Evolutionary conservation across 2,329 filamentous ascomycete species (phyloP).

Genomic region (Monosporascus sp.): DNA sequence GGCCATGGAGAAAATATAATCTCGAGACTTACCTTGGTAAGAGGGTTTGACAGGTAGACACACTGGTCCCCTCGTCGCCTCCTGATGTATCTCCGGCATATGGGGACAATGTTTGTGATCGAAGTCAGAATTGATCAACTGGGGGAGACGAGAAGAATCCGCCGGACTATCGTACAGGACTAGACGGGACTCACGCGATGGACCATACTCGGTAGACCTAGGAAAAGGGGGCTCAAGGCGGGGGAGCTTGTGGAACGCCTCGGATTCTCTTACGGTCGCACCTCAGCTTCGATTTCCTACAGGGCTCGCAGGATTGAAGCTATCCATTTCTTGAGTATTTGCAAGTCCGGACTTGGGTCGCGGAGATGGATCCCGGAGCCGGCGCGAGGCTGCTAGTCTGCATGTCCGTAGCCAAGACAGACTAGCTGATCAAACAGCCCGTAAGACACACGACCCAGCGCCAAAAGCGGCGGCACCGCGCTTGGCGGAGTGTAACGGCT

Average conservation of each 20-base stretch:
- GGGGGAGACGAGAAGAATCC: background rate
- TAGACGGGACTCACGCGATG: too few relatives aligned
- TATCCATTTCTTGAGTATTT: background rate
- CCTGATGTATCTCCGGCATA: conserved; percentile 28
- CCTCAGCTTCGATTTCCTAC: conserved; percentile 29
- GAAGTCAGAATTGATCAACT: background rate
- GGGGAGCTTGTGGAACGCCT: too few relatives aligned
- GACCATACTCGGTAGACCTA: too few relatives aligned
- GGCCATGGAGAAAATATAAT: background rate
- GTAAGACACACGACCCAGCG: background rate
- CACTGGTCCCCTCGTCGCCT: conserved; percentile 25
- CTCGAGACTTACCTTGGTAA: conserved; percentile 24
- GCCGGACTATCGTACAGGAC: too few relatives aligned
- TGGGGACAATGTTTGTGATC: conserved; percentile 22
- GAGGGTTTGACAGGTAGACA: conserved; percentile 29
- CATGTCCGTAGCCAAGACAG: background rate
- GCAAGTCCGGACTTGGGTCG: background rate
- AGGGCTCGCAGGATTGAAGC: conserved; percentile 19
- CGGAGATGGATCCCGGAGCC: background rate
- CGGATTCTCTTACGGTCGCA: conserved; percentile 20
- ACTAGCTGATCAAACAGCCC: background rate
- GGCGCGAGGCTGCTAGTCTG: background rate
- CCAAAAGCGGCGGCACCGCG: too few relatives aligned
- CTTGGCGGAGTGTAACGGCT: too few relatives aligned
- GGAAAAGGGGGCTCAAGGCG: too few relatives aligned